A percentile compares a stretch with the other conserved stretches of the same genome.
These are phyloP conservation scores for Geosmithia morbida DNA, from an alignment of 2,329 filamentous ascomycete genomes.

Conservation along the genomic window DNA sequence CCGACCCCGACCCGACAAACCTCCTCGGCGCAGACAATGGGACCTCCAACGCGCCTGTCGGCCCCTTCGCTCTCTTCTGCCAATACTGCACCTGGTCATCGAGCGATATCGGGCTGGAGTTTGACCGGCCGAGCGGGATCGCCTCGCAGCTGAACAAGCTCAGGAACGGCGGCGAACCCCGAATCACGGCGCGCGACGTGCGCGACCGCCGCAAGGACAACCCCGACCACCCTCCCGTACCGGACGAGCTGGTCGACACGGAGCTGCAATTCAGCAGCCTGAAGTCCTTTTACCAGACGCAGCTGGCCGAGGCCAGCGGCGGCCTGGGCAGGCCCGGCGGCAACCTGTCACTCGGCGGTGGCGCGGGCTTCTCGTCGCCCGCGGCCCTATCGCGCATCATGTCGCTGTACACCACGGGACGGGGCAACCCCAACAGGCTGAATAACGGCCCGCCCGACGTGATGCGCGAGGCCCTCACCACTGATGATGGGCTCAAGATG, in stretches of 20 bases:
- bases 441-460: slow-evolving; percentile 50
- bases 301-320: slow-evolving; percentile 50
- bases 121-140: slow-evolving; percentile 80
- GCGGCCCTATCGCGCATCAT: slow-evolving; percentile 77
- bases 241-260: slow-evolving; percentile 36
- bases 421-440: slow-evolving; percentile 46
- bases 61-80: slow-evolving; percentile 68
- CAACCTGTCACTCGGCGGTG: slow-evolving; percentile 9
- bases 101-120: slow-evolving; percentile 75
- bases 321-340: slow-evolving; percentile 31
- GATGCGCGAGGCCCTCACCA: slow-evolving; percentile 66
- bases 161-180: slow-evolving; percentile 42
- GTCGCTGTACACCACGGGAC: slow-evolving; percentile 72
- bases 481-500: slow-evolving; percentile 57
- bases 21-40: slow-evolving; percentile 26
- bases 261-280: slow-evolving; percentile 64
- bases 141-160: slow-evolving; percentile 64
- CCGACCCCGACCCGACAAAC: slow-evolving; percentile 25
- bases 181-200: slow-evolving; percentile 34
- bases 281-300: slow-evolving; percentile 67
- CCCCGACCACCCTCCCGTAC: slow-evolving; percentile 19
- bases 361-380: slow-evolving; percentile 53
- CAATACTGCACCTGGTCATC: slow-evolving; percentile 90
- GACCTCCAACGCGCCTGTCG: slow-evolving; percentile 16
- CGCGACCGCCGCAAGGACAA: slow-evolving; percentile 36